These are phyloP conservation scores for Mimosa pudica DNA, from an alignment of 306 rosid genomes.

Conservation along the genomic window DNA sequence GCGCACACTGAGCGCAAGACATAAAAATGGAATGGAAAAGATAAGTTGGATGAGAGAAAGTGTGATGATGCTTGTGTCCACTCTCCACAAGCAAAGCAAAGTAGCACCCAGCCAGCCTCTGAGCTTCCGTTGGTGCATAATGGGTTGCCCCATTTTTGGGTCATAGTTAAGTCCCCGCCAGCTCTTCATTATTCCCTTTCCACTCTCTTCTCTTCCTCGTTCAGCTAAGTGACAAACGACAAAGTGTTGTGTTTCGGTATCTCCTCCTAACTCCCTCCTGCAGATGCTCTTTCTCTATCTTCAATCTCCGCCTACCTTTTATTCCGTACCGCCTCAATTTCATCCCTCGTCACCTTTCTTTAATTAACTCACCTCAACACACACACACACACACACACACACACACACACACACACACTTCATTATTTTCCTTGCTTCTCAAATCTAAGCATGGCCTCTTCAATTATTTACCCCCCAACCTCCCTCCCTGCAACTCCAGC, in stretches of 20 bases:
- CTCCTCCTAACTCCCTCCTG: constrained; percentile 41
- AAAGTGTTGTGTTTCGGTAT: constrained; percentile 57
- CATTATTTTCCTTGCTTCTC: background rate
- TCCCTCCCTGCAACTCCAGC: constrained; percentile 47
- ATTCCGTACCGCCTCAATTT: background rate
- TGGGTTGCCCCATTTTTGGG: background rate
- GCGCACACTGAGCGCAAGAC: background rate
- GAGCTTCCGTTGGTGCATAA: constrained; percentile 21
- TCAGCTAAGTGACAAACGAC: constrained; percentile 71
- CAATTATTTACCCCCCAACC: constrained; percentile 56
- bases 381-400: no score
- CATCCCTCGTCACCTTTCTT: background rate
- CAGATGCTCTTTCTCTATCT: constrained; percentile 43
- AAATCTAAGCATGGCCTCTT: constrained; percentile 58
- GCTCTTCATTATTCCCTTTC: background rate
- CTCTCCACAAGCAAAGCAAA: background rate
- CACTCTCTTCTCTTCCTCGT: no score
- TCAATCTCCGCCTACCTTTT: background rate
- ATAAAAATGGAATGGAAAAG: background rate
- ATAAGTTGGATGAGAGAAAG: background rate
- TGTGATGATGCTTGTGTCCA: background rate
- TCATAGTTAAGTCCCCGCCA: background rate
- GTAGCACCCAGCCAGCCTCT: background rate
- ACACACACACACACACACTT: background rate
- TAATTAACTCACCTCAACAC: background rate